phyloP scores from a whole-genome alignment of 306 rosid species.

The Gillenia trifoliata region DNA sequence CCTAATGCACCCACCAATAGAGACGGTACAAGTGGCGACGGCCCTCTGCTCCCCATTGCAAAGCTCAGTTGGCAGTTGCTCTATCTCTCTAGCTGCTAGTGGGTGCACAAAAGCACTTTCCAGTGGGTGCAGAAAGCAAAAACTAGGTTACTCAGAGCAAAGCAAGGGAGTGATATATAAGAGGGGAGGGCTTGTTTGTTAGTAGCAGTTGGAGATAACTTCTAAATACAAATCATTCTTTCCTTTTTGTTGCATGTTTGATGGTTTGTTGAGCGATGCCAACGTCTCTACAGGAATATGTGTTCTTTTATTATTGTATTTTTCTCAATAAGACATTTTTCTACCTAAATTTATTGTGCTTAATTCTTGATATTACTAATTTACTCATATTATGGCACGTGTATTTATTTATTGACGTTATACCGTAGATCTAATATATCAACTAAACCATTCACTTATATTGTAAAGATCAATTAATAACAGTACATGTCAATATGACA shows the following conservation, averaged over 20 bases:
- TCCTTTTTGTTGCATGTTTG: slow-evolving; percentile 3
- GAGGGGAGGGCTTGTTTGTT: neutral
- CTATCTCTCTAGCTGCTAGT: neutral
- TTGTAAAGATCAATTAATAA: no score
- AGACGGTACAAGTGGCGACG: slow-evolving; percentile 67
- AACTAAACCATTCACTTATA: no score
- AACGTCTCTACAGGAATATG: slow-evolving; percentile 18
- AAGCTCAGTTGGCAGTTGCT: neutral
- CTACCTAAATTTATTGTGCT: no score
- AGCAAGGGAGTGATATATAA: neutral
- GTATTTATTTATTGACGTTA: no score
- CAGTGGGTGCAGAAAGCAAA: neutral
- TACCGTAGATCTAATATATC: no score
- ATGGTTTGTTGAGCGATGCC: slow-evolving; percentile 34
- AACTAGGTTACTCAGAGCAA: neutral
- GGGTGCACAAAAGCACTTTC: neutral
- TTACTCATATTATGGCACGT: no score
- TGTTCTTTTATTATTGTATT: neutral
- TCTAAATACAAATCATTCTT: neutral
- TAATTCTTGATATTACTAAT: no score
- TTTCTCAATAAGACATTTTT: neutral
- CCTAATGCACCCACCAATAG: slow-evolving; percentile 49
- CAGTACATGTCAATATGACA: no score
- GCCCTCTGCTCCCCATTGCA: slow-evolving; percentile 50
- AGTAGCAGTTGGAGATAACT: slow-evolving; percentile 19